phyloP scores from a whole-genome alignment of 805 yeast genomes.

The Torulaspora indica region DNA sequence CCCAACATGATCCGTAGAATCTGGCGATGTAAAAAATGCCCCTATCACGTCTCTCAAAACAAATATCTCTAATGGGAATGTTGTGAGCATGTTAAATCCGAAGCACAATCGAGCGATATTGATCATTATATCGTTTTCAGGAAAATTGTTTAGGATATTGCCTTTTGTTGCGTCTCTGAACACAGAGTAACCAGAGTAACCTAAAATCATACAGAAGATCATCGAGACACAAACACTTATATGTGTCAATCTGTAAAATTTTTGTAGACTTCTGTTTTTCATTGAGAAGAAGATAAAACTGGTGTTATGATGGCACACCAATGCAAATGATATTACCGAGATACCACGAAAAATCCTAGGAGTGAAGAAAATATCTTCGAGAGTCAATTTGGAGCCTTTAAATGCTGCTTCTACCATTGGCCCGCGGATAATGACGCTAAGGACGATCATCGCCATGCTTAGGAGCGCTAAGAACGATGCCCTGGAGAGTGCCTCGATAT shows the following conservation, averaged over 20 bases:
- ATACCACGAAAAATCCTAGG: constrained; percentile 78
- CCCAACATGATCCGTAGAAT: constrained; percentile 23
- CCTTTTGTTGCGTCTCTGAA: constrained; percentile 81
- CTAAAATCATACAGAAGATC: constrained; percentile 72
- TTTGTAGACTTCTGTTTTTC: constrained; percentile 64
- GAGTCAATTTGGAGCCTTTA: constrained; percentile 44
- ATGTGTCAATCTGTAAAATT: constrained; percentile 76
- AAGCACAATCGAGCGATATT: constrained; percentile 87
- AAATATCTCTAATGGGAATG: constrained; percentile 85
- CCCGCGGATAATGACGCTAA: constrained; percentile 68
- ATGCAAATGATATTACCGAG: constrained; percentile 90
- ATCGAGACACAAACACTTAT: constrained; percentile 77
- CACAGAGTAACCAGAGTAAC: constrained; percentile 67
- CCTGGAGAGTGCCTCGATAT: constrained; percentile 79
- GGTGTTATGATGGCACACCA: constrained; percentile 94
- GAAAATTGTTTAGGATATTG: constrained; percentile 82
- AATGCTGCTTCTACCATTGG: constrained; percentile 50
- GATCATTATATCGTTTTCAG: constrained; percentile 63
- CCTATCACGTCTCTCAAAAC: constrained; percentile 84
- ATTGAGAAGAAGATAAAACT: constrained; percentile 84
- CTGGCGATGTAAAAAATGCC: constrained; percentile 37
- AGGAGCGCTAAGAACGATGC: constrained; percentile 82
- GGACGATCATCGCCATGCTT: constrained; percentile 76
- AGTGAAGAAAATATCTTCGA: constrained; percentile 49
- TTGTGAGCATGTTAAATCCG: constrained; percentile 88